Conservation (phyloP, 805 yeast genomes). For the Wickerhamiella azymoides region DNA sequence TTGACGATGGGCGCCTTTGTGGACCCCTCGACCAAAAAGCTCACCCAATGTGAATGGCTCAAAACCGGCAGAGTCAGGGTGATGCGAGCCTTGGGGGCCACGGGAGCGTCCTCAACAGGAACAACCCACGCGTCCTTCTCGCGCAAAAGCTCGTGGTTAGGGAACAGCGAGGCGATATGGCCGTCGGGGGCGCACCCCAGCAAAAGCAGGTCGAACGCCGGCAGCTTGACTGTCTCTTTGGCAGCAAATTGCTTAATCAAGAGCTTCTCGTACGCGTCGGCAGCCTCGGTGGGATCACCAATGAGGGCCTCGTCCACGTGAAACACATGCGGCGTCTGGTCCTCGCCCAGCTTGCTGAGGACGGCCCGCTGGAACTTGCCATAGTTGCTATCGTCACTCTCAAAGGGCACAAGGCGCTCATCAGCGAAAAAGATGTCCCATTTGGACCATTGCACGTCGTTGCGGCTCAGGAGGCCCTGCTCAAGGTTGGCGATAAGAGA, state of each 20-base stretch:
- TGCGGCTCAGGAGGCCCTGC: conserved; percentile 68
- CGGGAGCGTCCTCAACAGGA: conserved; percentile 83
- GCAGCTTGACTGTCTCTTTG: conserved; percentile 89
- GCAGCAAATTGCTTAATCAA: conserved; percentile 85
- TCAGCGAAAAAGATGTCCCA: conserved; percentile 97
- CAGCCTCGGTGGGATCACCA: conserved; percentile 60
- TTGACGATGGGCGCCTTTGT: conserved; percentile 87
- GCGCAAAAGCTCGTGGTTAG: conserved; percentile 75
- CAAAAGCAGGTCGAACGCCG: conserved; percentile 80
- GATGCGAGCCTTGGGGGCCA: conserved; percentile 73
- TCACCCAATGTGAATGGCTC: conserved; percentile 81
- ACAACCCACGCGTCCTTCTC: conserved; percentile 92
- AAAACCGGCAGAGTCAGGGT: conserved; percentile 89
- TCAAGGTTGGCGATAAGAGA: conserved; percentile 74
- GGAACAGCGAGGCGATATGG: conserved; percentile 92
- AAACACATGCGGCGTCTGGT: conserved; percentile 52
- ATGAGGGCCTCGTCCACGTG: conserved; percentile 71
- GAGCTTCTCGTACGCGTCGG: conserved; percentile 80
- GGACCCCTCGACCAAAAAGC: conserved; percentile 92
- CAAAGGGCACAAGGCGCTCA: conserved; percentile 85
- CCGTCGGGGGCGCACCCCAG: conserved; percentile 99
- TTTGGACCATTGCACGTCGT: conserved; percentile 73
- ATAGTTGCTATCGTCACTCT: conserved; percentile 68
- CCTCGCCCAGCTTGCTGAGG: conserved; percentile 51
- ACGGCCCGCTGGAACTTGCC: conserved; percentile 78